Base-by-base conservation (phyloP, 371 early-diverging fungal genomes). In the Mucor lusitanicus region DNA sequence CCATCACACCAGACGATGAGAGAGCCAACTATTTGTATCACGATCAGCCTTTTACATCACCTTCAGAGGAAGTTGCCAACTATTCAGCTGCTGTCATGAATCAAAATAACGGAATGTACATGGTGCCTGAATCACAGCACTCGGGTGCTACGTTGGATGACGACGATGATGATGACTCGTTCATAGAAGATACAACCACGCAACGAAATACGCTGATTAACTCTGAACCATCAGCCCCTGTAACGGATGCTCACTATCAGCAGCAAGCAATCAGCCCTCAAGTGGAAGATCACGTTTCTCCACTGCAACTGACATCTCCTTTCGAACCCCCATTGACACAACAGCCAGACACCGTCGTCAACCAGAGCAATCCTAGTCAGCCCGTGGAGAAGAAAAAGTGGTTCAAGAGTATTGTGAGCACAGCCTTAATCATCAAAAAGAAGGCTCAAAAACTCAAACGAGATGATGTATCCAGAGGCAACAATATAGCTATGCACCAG, bases 1-100 rank as follows among this genome's bases (percentile, higher is more conserved):
- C 61, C 17, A 30, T 46, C 40, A 61, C 61, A 39, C 63, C 63
- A 28, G 54, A 63, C 23, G 63, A 63, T 21, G 33, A 61, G 37
- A 54, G 39, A 19, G 25, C 8, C 40, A 37, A 35, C 39, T 59
- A 23, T 13, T 59, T 32, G 13, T 37, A 59, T 12, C 33, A 21
- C 13, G 59, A 59, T 11, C 59, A 23, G 2, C 7, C 28, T 39
- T 28, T 32, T 6, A n/a, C 59, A 25, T 12, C 59, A 13, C 3
- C 59, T 25, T 13, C 11, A 39, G 46, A 64, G 40, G 55, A 40
- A 32, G 42, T 57, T 27, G 32, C 25, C 21, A 23, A 63, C 40
- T 27, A 40, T 30, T 15, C 30, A 30, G 13, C 25, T 28, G 46
- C 40, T 37, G 3, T 37, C 30, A 64, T 39, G 13, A 25, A 42